phyloP scores from a whole-genome alignment of 768 basidiomycete genomes.

The Suillus spraguei region DNA sequence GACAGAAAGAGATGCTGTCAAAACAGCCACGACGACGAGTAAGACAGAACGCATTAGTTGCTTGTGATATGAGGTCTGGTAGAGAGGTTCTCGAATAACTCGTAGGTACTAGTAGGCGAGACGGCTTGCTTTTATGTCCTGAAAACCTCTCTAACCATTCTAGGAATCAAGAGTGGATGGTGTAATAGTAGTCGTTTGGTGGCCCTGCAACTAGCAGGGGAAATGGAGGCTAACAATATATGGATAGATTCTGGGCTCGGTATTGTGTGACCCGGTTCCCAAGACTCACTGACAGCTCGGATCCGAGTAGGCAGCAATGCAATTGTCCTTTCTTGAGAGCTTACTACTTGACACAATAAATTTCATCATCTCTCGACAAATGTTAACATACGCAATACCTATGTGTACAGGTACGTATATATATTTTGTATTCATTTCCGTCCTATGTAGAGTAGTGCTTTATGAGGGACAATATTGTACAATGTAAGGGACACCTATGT shows the following conservation, averaged over 20 bases:
- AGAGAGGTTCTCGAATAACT: not conserved
- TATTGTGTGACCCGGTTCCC: not conserved
- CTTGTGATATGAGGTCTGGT: not conserved
- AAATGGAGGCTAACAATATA: constrained; percentile 2
- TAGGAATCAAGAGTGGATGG: not conserved
- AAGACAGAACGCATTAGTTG: not conserved
- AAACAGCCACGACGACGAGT: not conserved
- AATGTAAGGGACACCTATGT: too few species aligned
- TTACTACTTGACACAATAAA: too few species aligned
- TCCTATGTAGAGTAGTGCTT: too few species aligned
- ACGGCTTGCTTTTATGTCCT: not conserved
- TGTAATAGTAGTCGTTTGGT: not conserved
- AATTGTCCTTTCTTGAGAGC: too few species aligned
- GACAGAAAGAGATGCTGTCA: not conserved
- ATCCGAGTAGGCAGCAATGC: not conserved
- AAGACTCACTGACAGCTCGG: not conserved
- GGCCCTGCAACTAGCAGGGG: not conserved
- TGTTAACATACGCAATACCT: too few species aligned
- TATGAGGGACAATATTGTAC: too few species aligned
- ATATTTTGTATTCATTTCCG: too few species aligned
- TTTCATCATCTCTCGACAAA: too few species aligned
- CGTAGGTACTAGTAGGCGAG: not conserved
- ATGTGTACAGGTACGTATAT: too few species aligned
- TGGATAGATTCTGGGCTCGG: not conserved
- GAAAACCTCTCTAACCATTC: not conserved